These are phyloP conservation scores for Claviceps pusilla DNA, from an alignment of 2,329 filamentous ascomycete genomes.

Conservation along the genomic window DNA sequence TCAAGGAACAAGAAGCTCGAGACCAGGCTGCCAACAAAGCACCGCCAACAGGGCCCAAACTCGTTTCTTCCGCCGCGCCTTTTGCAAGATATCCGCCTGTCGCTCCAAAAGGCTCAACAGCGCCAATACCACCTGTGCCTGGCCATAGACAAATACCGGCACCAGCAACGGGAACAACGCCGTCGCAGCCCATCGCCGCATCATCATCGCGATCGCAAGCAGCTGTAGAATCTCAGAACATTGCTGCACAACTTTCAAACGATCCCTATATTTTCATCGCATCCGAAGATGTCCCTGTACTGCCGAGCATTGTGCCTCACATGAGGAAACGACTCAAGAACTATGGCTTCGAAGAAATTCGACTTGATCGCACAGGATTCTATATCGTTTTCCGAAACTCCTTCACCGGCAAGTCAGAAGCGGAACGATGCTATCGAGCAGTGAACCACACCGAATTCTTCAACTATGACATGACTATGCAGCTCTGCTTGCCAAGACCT, in stretches of 20 bases:
- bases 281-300: conserved; percentile 73
- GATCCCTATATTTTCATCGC: conserved; percentile 85
- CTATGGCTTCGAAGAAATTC: conserved; percentile 66
- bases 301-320: conserved; percentile 73
- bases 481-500: conserved; percentile 37
- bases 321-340: conserved; percentile 78
- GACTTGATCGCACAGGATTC: conserved; percentile 74
- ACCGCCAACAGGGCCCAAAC: conserved; percentile 24
- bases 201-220: conserved; percentile 21
- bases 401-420: conserved; percentile 60
- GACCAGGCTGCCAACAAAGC: conserved; percentile 16
- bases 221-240: conserved; percentile 48
- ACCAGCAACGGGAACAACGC: conserved; percentile 8
- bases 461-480: conserved; percentile 84
- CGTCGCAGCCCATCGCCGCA: conserved; percentile 18
- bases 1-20: conserved; percentile 19
- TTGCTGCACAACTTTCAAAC: conserved; percentile 55
- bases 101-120: conserved; percentile 73
- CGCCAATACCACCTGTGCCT: conserved; percentile 22
- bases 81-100: conserved; percentile 51
- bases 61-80: conserved; percentile 11
- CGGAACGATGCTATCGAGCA: conserved; percentile 61
- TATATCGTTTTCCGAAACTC: conserved; percentile 82
- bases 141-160: conserved; percentile 12
- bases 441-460: conserved; percentile 77